Evolutionary conservation across 2,329 filamentous ascomycete genomes (phyloP).

Genomic region (Passalora sequoiae): DNA sequence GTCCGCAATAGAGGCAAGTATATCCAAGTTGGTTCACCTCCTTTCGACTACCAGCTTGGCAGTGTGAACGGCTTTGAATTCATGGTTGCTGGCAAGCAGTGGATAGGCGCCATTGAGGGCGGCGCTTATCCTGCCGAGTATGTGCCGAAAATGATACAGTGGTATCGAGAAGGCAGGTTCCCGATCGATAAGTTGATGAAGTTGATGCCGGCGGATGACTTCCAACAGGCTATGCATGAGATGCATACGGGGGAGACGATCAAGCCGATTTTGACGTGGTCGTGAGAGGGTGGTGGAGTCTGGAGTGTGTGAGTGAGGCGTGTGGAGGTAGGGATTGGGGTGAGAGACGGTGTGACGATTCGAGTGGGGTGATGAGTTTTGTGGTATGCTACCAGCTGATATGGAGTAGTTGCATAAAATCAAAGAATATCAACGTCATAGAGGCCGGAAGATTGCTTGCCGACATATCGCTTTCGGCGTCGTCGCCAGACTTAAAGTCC

Average conservation of each 20-base stretch:
- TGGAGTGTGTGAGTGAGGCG: neutral
- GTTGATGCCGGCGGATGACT: slow-evolving; percentile 42
- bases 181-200: slow-evolving; percentile 45
- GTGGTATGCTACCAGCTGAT: neutral
- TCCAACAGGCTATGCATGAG: slow-evolving; percentile 38
- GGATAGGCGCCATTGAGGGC: slow-evolving; percentile 47
- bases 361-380: neutral
- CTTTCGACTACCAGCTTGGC: slow-evolving; percentile 39
- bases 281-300: slow-evolving; percentile 2
- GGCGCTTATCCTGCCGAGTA: slow-evolving; percentile 41
- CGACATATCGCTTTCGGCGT: too few relatives aligned
- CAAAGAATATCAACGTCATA: neutral
- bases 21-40: slow-evolving; percentile 48
- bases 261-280: slow-evolving; percentile 43
- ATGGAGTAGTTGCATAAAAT: neutral
- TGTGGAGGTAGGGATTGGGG: neutral
- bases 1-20: slow-evolving; percentile 45
- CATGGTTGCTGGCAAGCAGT: slow-evolving; percentile 46
- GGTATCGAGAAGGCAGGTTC: slow-evolving; percentile 46
- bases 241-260: slow-evolving; percentile 38
- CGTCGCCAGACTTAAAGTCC: too few relatives aligned
- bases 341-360: neutral
- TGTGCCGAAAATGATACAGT: slow-evolving; percentile 47
- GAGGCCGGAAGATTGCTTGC: too few relatives aligned
- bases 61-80: slow-evolving; percentile 42